Percentiles rank a stretch among this genome's conserved stretches.
Conservation (phyloP, 495 filamentous ascomycete genomes). For the Bryoglossum gracile region DNA sequence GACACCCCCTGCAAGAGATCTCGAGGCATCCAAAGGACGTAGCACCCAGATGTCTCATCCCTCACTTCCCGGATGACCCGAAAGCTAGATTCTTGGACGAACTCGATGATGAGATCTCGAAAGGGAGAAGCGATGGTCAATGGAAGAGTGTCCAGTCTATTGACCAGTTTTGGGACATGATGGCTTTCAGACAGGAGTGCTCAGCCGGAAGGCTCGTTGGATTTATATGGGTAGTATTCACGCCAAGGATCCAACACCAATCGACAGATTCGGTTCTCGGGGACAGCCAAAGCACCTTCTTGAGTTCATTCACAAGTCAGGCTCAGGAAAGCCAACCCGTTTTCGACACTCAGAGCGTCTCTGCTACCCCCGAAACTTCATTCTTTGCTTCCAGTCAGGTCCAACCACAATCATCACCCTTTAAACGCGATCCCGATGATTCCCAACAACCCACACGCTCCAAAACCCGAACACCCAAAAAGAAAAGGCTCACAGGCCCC, state of each 20-base stretch:
- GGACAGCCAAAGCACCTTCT: constrained; percentile 25
- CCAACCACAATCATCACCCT: not conserved
- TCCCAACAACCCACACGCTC: constrained; percentile 1
- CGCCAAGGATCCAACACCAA: constrained; percentile 30
- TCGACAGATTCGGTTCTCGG: constrained; percentile 3
- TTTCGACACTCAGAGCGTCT: not conserved
- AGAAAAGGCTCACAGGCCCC: constrained; percentile 42
- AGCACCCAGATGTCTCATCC: constrained; percentile 80
- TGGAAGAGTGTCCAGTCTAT: constrained; percentile 80
- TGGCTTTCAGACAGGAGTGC: constrained; percentile 95
- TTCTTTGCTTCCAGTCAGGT: constrained; percentile 15
- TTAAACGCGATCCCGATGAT: not conserved
- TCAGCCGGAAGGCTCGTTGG: constrained; percentile 84
- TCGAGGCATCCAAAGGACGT: constrained; percentile 50
- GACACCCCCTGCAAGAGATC: constrained; percentile 51
- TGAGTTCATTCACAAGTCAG: constrained; percentile 25
- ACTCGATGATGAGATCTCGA: constrained; percentile 70
- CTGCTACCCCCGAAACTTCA: constrained; percentile 13
- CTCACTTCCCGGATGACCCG: constrained; percentile 90
- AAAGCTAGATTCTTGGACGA: constrained; percentile 88
- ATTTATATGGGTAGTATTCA: constrained; percentile 89
- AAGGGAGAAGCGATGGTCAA: constrained; percentile 43
- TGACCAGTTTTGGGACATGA: constrained; percentile 97
- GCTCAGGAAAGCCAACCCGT: not conserved
- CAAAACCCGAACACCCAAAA: constrained; percentile 6